These are phyloP conservation scores for Podospora appendiculata DNA, from an alignment of 495 filamentous ascomycete species.

Conservation along the genomic window DNA sequence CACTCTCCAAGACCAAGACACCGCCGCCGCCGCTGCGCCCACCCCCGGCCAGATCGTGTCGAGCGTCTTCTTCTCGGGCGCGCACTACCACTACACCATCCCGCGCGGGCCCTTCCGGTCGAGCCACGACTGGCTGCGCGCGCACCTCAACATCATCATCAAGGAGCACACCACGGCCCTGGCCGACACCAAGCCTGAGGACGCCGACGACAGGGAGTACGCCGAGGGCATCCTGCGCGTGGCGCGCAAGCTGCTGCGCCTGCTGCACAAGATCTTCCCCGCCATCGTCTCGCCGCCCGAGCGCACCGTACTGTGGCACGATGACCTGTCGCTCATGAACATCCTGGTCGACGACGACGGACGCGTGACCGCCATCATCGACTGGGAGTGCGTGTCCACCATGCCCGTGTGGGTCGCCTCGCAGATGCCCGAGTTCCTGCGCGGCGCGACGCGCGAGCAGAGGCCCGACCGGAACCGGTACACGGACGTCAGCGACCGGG, in stretches of 20 bases:
- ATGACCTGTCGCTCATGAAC: constrained; percentile 41
- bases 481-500: constrained; percentile 15
- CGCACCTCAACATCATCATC: constrained; percentile 17
- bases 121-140: constrained; percentile 23
- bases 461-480: constrained; percentile 26
- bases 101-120: constrained; percentile 20
- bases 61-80: constrained; percentile 18
- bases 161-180: constrained; percentile 18
- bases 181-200: constrained; percentile 3
- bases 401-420: constrained; percentile 40
- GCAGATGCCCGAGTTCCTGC: constrained; percentile 38
- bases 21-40: background rate
- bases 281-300: constrained; percentile 16
- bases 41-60: constrained; percentile 19
- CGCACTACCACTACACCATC: constrained; percentile 17
- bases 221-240: constrained; percentile 17
- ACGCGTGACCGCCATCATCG: constrained; percentile 38
- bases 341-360: constrained; percentile 40
- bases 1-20: background rate
- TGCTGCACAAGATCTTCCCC: constrained; percentile 22
- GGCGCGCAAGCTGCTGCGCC: constrained; percentile 16
- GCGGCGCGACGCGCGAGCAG: constrained; percentile 14
- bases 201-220: constrained; percentile 17
- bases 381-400: constrained; percentile 47
- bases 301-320: constrained; percentile 35